Evolutionary conservation across 1,284 basidiomycete species (phyloP).

Genomic region (Neonothopanus nambi): DNA sequence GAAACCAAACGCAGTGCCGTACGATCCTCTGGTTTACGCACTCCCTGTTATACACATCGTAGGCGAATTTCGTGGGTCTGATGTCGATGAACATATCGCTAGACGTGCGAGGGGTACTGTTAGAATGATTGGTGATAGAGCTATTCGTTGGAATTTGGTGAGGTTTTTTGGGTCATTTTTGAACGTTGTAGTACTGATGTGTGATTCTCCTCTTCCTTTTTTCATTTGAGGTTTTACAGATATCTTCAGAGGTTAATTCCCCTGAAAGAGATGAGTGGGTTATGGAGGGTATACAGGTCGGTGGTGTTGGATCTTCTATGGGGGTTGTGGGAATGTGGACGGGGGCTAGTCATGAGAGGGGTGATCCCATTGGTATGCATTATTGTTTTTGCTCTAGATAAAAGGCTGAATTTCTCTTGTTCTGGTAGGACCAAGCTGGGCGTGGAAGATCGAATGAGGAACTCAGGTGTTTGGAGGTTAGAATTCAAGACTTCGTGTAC

Average conservation of each 20-base stretch:
- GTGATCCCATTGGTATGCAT: constrained; percentile 48
- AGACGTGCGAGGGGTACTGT: constrained; percentile 45
- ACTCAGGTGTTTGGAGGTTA: too few relatives aligned
- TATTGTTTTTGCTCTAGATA: not conserved
- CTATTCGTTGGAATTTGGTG: constrained; percentile 55
- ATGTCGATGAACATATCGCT: constrained; percentile 29
- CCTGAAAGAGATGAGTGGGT: constrained; percentile 43
- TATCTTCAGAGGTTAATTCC: constrained; percentile 28
- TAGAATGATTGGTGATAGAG: constrained; percentile 50
- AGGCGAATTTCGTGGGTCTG: constrained; percentile 44
- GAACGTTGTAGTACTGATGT: too few relatives aligned
- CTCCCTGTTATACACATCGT: constrained; percentile 53
- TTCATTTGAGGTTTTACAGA: constrained; percentile 12
- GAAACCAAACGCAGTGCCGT: too few relatives aligned
- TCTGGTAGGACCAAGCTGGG: constrained; percentile 58
- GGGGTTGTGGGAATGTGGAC: constrained; percentile 62
- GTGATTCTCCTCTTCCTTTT: too few relatives aligned
- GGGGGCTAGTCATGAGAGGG: constrained; percentile 47
- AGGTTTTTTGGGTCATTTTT: constrained; percentile 26
- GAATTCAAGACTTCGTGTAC: too few relatives aligned
- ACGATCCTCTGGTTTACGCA: constrained; percentile 28
- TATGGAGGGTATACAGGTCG: constrained; percentile 57
- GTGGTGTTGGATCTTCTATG: constrained; percentile 48
- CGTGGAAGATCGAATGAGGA: constrained; percentile 50
- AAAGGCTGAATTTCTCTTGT: constrained; percentile 21